A percentile compares a stretch with the other conserved stretches of the same genome.
Evolutionary conservation across 208 protist genomes (phyloP).

Genomic region (Trichomonas vaginalis): DNA sequence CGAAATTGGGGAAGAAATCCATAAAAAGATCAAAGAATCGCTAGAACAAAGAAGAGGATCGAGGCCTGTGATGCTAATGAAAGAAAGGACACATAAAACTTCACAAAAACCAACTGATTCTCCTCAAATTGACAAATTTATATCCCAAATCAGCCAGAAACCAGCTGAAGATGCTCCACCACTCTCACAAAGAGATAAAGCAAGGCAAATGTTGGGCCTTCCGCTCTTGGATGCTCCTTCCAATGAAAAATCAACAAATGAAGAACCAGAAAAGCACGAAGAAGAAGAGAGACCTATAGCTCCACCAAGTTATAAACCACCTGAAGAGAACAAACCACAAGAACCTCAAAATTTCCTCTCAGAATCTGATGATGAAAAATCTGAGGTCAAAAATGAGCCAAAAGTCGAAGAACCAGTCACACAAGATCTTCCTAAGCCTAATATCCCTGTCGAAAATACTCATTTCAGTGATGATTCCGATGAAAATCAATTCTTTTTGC

Average conservation of each 20-base stretch:
- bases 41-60: not conserved
- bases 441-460: not conserved
- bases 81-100: not conserved
- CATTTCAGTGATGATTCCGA: too few species aligned
- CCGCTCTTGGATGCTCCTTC: not conserved
- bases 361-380: not conserved
- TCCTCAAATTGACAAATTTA: not conserved
- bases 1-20: not conserved
- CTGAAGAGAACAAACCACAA: not conserved
- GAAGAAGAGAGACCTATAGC: not conserved
- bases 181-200: not conserved
- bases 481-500: too few species aligned
- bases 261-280: not conserved
- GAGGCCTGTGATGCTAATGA: not conserved
- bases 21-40: not conserved
- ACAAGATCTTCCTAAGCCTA: not conserved
- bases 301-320: not conserved
- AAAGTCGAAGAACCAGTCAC: too few species aligned
- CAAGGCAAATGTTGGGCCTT: not conserved
- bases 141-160: not conserved
- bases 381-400: not conserved
- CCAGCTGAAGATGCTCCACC: not conserved
- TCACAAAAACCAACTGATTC: not conserved
- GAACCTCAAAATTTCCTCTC: not conserved
- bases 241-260: not conserved